Percentiles rank a stretch among this genome's conserved stretches.
These are phyloP conservation scores for Spergularia azorica DNA, from an alignment of 179 eudicot genomes.

Conservation along the genomic window DNA sequence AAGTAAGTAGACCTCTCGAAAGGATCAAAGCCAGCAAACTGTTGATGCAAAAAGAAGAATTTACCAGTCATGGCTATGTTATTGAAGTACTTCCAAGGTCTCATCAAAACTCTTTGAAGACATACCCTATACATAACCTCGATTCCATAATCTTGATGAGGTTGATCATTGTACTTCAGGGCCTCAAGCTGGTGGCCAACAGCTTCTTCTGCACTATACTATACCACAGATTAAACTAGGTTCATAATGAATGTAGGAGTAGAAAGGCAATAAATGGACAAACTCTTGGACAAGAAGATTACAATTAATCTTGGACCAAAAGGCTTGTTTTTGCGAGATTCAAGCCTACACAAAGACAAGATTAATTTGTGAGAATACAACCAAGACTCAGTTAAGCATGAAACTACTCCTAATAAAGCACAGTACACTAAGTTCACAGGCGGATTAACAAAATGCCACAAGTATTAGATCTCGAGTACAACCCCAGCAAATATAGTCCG, in stretches of 20 bases:
- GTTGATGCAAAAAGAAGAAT: constrained; percentile 21
- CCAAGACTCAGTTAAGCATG: background rate
- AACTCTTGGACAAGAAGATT: constrained; percentile 25
- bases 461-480: no score
- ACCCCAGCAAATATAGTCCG: no score
- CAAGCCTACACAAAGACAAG: constrained; percentile 61
- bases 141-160: constrained; percentile 83
- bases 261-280: background rate
- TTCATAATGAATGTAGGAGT: background rate
- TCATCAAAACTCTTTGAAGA: background rate
- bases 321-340: constrained; percentile 79
- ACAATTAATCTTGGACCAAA: constrained; percentile 87
- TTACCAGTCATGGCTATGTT: background rate
- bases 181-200: constrained; percentile 87
- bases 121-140: constrained; percentile 96
- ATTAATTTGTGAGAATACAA: constrained; percentile 11
- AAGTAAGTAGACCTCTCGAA: constrained; percentile 94
- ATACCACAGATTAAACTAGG: constrained; percentile 33
- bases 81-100: background rate
- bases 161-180: constrained; percentile 88
- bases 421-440: background rate
- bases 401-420: background rate
- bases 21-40: constrained; percentile 99
- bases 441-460: no score
- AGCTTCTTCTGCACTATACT: constrained; percentile 97